Conservation (phyloP, 305 asterid genomes). For the Nicotiana rustica region DNA sequence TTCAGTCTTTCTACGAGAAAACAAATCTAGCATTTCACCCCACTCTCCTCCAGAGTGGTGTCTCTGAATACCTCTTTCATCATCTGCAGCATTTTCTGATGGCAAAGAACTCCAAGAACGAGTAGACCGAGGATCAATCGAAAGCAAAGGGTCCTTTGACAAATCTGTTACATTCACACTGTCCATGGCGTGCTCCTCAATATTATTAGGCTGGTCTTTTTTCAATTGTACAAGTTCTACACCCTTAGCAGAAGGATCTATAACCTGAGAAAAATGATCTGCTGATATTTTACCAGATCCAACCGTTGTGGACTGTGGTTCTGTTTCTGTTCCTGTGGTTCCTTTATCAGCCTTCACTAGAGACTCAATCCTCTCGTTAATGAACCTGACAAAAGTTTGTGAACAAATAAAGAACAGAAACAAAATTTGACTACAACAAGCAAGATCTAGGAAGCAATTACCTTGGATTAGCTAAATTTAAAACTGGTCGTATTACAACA, state of each 20-base stretch:
- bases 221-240: conserved; percentile 90
- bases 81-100: conserved; percentile 51
- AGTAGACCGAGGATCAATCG: conserved; percentile 68
- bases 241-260: conserved; percentile 84
- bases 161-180: conserved; percentile 48
- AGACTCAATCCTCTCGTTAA: conserved; percentile 91
- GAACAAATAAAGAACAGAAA: conserved; percentile 44
- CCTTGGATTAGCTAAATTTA: conserved; percentile 94
- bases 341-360: conserved; percentile 71
- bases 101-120: conserved; percentile 78
- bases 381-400: conserved; percentile 68
- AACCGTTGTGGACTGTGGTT: conserved; percentile 54
- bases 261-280: conserved; percentile 57
- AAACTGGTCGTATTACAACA: conserved; percentile 88
- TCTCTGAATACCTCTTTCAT: conserved; percentile 57
- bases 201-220: conserved; percentile 60
- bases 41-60: conserved; percentile 81
- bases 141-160: conserved; percentile 87
- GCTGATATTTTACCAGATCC: conserved; percentile 54
- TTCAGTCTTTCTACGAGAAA: conserved; percentile 83
- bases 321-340: conserved; percentile 47
- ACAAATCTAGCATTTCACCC: conserved; percentile 75
- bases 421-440: conserved; percentile 33
- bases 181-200: conserved; percentile 48
- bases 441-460: conserved; percentile 38